Base-by-base conservation (phyloP, 2,329 filamentous ascomycete genomes). In the Fonsecaea nubica region DNA sequence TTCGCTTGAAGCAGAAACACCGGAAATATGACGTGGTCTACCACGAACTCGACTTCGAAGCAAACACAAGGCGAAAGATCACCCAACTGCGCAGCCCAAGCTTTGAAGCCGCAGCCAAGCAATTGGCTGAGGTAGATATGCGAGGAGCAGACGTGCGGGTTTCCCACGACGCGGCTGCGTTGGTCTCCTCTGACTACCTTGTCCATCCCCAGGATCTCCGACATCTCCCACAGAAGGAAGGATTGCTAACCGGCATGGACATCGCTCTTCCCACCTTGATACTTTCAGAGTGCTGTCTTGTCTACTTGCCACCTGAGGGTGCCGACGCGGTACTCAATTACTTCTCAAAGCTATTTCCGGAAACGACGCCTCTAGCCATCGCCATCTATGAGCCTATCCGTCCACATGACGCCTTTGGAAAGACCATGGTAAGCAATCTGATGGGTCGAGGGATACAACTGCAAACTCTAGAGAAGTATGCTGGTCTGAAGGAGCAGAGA, bases 231-330 rank as follows among this genome's bases (percentile, higher is more conserved):
- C 74, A 64, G 59, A 72, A 66, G 73, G 66, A 53, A 69, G 65
- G 69, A 7, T 67, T 72, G 32, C 64, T 75, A 12, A 53, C 69
- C 32, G 66, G 84, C 71, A 87, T 81, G 72, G 86, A 80, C 75
- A 79, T 72, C 73, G 86, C 75, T 30, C 73, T 92, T 0, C 92
- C 95, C 0, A 99, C 95, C 0, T 80, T 99, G 8, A 79, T 99
- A 30, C 84, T 99, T 6, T 98, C 94, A 0, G 95, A 99, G 78
- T 98, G 95, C 83, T 99, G 95, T 76, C 85, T 99, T 36, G 92
- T 95, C 76, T 99, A 99, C 75, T 85, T 99, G 1, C 84, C 89
- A 8, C 84, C 89, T 0, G 74, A 84, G 0, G 85, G 89, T 59
- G 90, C 93, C 0, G 82, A 84, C 42, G 79, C 80, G 1, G 87